Conservation (phyloP, 768 basidiomycete genomes). For the Stropharia rugosoannulata region DNA sequence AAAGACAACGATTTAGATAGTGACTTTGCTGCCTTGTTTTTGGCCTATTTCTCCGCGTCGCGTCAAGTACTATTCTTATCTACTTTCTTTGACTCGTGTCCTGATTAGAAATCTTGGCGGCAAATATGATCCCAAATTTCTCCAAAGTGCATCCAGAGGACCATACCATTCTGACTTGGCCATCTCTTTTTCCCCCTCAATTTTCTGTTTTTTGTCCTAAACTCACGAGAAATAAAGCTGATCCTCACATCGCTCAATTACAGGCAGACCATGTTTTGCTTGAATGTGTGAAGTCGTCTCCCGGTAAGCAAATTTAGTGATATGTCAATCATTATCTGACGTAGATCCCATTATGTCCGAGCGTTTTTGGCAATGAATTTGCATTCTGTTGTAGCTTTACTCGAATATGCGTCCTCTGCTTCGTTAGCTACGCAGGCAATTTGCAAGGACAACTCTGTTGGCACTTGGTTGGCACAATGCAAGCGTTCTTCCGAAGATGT, state of each 20-base stretch:
- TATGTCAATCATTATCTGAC: neutral
- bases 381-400: neutral
- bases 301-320: neutral
- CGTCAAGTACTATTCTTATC: constrained; percentile 3
- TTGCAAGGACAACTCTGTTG: neutral
- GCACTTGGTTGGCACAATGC: neutral
- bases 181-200: too few relatives aligned
- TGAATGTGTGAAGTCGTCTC: neutral
- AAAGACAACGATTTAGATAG: constrained; percentile 66
- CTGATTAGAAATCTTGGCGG: neutral
- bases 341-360: neutral
- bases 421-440: too few relatives aligned
- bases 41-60: constrained; percentile 5
- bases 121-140: neutral
- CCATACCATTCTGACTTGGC: too few relatives aligned
- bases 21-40: constrained; percentile 2
- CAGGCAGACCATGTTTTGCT: neutral
- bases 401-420: too few relatives aligned
- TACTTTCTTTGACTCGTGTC: constrained; percentile 2
- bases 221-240: too few relatives aligned
- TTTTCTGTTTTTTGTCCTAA: too few relatives aligned
- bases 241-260: too few relatives aligned
- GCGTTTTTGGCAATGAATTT: neutral
- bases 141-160: neutral
- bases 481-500: constrained; percentile 21